Base-by-base conservation (phyloP, 306 rosid species). In the Glycyrrhiza uralensis region DNA sequence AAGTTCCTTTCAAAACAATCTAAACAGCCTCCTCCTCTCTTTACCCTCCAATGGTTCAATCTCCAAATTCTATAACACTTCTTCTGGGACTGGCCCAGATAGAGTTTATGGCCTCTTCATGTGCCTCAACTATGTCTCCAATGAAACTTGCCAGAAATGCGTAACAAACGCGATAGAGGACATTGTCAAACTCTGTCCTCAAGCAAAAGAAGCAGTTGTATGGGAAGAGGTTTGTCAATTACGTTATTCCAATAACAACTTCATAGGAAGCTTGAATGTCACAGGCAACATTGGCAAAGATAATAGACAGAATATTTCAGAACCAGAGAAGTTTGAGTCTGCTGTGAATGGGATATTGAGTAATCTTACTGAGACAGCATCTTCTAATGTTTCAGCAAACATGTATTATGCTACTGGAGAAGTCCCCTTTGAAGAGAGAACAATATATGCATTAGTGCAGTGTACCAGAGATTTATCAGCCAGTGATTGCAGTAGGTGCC, bases 191-290 rank as follows among this genome's bases (percentile, higher is more conserved):
- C 80, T 60, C 3, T 89, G 96, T 64, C 86, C 83, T 9, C 45
- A 39, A 63, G 41, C 84, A 13, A 51, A 33, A 62, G 92, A 87
- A 70, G 90, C 92, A 0, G 58, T 76, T 23, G 69, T 89, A 0
- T 87, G 85, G 84, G 92, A 87, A 56, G 96, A 89, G n/a, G 0
- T 0, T 0, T 89, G 90, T 59, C 96, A 82, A 12, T 63, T 87
- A 42, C 87, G 84, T 49, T 89, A 87, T 68, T 87, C 92, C 14
- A 72, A 61, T 32, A 6, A 19, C 5, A 66, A 80, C 44, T 89
- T 89, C 86, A 23, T 77, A 4, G 89, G 92, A 7, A 45, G 8
- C 3, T 62, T 85, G 71, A 46, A 83, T 61, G 71, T 76, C 50
- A 17, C 75, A 7, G 87, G 62, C 12, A 75, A 78, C 62, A 22